phyloP scores from a whole-genome alignment of 2,329 filamentous ascomycete genomes.

The Diaporthe velutina region DNA sequence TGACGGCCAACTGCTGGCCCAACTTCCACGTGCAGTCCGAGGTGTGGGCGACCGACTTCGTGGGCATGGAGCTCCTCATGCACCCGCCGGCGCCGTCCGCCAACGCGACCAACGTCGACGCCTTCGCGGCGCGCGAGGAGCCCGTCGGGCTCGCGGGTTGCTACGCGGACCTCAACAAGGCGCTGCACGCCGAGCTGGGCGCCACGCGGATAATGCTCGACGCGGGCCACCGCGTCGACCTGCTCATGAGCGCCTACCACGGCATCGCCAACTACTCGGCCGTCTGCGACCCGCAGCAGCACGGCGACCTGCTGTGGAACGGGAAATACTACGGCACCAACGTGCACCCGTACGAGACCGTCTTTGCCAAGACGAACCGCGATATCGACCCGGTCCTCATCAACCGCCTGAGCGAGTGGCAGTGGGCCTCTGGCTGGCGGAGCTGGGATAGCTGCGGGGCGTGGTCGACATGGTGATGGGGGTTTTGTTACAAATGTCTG shows the following conservation, averaged over 20 bases:
- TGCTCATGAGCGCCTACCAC: slow-evolving; percentile 50
- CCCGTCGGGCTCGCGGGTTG: slow-evolving; percentile 48
- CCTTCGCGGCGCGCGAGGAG: slow-evolving; percentile 44
- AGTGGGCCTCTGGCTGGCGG: slow-evolving; percentile 41
- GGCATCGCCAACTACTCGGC: slow-evolving; percentile 41
- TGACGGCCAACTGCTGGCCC: slow-evolving; percentile 52
- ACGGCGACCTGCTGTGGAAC: slow-evolving; percentile 46
- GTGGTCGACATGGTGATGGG: slow-evolving; percentile 34
- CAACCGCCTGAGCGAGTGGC: slow-evolving; percentile 48
- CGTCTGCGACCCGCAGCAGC: slow-evolving; percentile 40
- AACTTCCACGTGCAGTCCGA: slow-evolving; percentile 53
- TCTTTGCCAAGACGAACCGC: slow-evolving; percentile 51
- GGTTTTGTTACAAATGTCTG: neutral
- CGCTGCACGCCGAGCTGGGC: slow-evolving; percentile 50
- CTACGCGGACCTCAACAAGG: slow-evolving; percentile 45
- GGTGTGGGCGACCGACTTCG: slow-evolving; percentile 53
- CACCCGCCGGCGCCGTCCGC: slow-evolving; percentile 44
- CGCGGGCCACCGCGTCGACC: slow-evolving; percentile 51
- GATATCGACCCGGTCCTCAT: slow-evolving; percentile 47
- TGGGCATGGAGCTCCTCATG: slow-evolving; percentile 53
- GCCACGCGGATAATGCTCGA: slow-evolving; percentile 46
- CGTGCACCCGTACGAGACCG: slow-evolving; percentile 52
- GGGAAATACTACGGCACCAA: slow-evolving; percentile 49
- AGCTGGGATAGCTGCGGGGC: slow-evolving; percentile 45
- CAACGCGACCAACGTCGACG: slow-evolving; percentile 39